Evolutionary conservation across 345 rosid genomes (phyloP).

Genomic region (Citrus maxima): DNA sequence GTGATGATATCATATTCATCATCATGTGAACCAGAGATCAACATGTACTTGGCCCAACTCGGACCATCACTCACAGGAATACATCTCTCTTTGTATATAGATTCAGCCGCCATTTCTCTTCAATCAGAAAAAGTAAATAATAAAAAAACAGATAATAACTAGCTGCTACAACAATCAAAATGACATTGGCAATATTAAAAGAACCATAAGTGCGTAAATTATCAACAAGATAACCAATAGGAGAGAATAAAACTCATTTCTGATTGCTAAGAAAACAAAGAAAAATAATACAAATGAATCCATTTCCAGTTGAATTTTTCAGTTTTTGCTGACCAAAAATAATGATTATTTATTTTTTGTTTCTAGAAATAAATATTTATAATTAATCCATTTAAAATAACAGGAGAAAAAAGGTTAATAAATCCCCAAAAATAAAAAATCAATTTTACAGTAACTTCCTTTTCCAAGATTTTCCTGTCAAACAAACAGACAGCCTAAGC

Average conservation of each 20-base stretch:
- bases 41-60: conserved; percentile 98
- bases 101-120: conserved; percentile 90
- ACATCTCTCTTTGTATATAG: conserved; percentile 93
- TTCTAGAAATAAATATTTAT: not conserved
- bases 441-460: not conserved
- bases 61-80: conserved; percentile 70
- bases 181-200: not conserved
- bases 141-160: conserved; percentile 13
- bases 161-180: conserved; percentile 7
- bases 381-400: no score
- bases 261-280: not conserved
- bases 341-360: not conserved
- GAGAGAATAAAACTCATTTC: not conserved
- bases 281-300: not conserved
- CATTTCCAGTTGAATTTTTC: not conserved
- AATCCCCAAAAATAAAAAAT: not conserved
- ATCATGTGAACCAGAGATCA: conserved; percentile 78
- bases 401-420: not conserved
- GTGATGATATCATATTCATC: conserved; percentile 91
- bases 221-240: not conserved
- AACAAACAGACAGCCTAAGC: conserved; percentile 6
- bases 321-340: not conserved
- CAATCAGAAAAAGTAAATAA: conserved; percentile 29
- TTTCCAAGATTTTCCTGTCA: conserved; percentile 4
- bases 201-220: not conserved